Percentiles rank a stretch among this genome's conserved stretches.
Conservation (phyloP, 2,329 filamentous ascomycete genomes). For the Fusarium duplospermum region DNA sequence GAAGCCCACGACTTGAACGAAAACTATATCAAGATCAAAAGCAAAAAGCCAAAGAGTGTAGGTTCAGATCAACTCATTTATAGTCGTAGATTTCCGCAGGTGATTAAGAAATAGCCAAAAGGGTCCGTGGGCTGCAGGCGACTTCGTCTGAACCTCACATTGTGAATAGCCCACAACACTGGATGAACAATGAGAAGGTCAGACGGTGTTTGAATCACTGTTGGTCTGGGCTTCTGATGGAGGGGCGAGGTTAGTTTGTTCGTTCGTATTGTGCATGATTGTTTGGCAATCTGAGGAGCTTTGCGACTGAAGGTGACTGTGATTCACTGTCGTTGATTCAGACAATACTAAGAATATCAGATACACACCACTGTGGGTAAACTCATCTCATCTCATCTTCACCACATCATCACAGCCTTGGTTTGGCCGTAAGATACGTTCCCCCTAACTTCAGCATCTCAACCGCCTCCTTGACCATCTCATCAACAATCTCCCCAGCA, state of each 20-base stretch:
- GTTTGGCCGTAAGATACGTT: slow-evolving; percentile 65
- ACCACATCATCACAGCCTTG: slow-evolving; percentile 52
- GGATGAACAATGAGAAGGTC: neutral
- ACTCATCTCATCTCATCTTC: neutral
- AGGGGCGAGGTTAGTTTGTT: neutral
- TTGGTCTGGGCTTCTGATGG: neutral
- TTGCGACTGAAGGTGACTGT: neutral
- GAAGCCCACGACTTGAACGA: neutral
- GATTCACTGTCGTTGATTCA: neutral
- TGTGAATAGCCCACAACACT: neutral
- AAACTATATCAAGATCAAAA: neutral
- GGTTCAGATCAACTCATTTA: neutral
- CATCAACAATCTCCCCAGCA: slow-evolving; percentile 84
- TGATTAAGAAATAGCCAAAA: neutral
- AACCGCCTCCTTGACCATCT: slow-evolving; percentile 86
- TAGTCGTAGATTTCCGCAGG: neutral
- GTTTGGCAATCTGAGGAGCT: neutral
- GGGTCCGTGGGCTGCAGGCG: neutral
- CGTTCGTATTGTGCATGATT: neutral
- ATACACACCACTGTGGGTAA: neutral
- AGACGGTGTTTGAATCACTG: neutral
- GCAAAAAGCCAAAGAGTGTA: neutral
- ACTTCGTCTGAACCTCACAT: neutral
- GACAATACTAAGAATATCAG: neutral
- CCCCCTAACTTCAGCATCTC: slow-evolving; percentile 72